Evolutionary conservation across 495 filamentous ascomycete genomes (phyloP), one percentile per base, ranked within the genome.

Genomic region (Trichoderma reesei): DNA sequence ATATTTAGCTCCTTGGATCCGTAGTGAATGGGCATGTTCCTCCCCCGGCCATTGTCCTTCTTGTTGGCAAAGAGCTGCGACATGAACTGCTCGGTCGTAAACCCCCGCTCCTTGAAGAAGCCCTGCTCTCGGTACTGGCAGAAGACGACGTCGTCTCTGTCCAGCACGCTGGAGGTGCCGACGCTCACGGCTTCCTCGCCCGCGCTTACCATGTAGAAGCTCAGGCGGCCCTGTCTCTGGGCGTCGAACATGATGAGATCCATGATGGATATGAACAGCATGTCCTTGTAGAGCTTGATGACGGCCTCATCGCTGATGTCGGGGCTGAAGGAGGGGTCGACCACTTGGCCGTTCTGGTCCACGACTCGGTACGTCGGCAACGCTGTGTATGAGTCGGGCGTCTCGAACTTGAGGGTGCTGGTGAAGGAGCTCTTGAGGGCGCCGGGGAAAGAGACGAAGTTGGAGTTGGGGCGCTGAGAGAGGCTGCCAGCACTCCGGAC

Each of bases 11-110:
- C 86, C 39, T 80, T 82, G 69, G 90, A 91, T 34, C 91, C 94
- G 66, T 97, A 99, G 68, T 99, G 94, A 18, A 98, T 90, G 11
- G 94, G 95, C 94, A 99, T 99, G 70, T 96, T 98, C 63, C 94
- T 86, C 5, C 95, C 94, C 65, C 79, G 82, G 3, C 93, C 92
- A 3, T 75, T 75, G 66, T 99, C 94, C 65, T 92, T 85, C 36
- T 74, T 78, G 70, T 97, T 99, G 36, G 95, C 86, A 74, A 99
- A 97, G 5, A 98, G 75, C 73, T 99, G 95, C 71, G 83, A 89
- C 94, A 98, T 98, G 69, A 97, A 98, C 62, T 96, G 81, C 36
- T 84, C 82, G 26, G 96, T 78, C 1, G 85, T 90, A 71, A 93
- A 97, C 13, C 94, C 95, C 13, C 94, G 86, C 72, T 97, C 89